A percentile compares a stretch with the other conserved stretches of the same genome.
Conservation (phyloP, 352 stramenopile genomes). For the Phytophthora rubi region DNA sequence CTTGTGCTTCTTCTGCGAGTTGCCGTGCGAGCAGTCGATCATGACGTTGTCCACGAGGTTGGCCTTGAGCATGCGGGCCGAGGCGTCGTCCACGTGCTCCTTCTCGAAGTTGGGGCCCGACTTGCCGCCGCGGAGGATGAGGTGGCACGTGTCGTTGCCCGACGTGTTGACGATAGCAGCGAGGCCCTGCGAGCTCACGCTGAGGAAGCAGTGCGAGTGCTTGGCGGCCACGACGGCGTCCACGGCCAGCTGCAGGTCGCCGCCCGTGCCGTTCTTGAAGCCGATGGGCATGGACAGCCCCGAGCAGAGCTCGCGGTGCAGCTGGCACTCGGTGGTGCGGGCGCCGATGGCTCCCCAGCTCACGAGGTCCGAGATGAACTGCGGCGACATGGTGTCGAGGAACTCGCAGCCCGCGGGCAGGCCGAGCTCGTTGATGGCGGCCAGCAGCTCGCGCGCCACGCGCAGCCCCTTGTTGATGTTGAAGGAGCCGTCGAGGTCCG, state of each 20-base stretch:
- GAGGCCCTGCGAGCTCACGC: conserved; percentile 86
- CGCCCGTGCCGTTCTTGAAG: conserved; percentile 92
- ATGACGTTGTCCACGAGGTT: conserved; percentile 88
- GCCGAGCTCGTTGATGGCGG: conserved; percentile 87
- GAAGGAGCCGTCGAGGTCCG: conserved; percentile 89
- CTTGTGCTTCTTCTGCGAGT: conserved; percentile 90
- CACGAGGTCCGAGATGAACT: conserved; percentile 91
- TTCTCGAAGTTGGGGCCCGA: conserved; percentile 87
- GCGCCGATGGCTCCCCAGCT: conserved; percentile 92
- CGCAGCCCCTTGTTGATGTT: conserved; percentile 93
- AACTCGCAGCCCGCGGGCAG: conserved; percentile 88
- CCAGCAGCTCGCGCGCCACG: conserved; percentile 82
- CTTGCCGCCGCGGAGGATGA: conserved; percentile 89
- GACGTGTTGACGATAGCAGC: conserved; percentile 89
- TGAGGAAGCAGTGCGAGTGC: conserved; percentile 90
- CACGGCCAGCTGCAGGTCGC: conserved; percentile 86
- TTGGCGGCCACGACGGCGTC: conserved; percentile 83
- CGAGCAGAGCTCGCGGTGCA: conserved; percentile 90
- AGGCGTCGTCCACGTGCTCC: conserved; percentile 83
- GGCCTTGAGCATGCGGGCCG: conserved; percentile 84
- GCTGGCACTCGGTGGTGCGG: conserved; percentile 89
- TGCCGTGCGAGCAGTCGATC: conserved; percentile 92
- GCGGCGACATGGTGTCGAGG: conserved; percentile 91
- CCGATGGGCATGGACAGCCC: conserved; percentile 91
- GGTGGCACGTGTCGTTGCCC: conserved; percentile 89